These are phyloP conservation scores for Tulasnella sp. DNA, from an alignment of 768 basidiomycete genomes.

Conservation along the genomic window DNA sequence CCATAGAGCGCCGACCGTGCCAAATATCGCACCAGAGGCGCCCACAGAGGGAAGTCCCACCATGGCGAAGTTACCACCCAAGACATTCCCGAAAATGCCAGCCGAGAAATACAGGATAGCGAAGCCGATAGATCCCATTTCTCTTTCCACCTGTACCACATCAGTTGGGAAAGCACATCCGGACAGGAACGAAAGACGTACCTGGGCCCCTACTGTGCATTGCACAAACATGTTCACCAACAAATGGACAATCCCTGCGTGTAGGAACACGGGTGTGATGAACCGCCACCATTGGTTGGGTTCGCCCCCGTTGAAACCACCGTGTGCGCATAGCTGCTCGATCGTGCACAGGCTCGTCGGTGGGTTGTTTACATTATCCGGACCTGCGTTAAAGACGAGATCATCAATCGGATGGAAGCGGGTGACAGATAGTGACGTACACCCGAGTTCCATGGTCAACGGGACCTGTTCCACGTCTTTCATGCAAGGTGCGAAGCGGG, in stretches of 20 bases:
- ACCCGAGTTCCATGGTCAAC: conserved; percentile 42
- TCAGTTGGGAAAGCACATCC: too few relatives aligned
- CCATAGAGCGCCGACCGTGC: conserved; percentile 66
- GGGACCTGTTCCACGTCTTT: conserved; percentile 50
- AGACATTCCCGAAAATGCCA: conserved; percentile 85
- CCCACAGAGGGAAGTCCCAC: conserved; percentile 83
- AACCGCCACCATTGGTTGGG: conserved; percentile 61
- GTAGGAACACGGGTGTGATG: conserved; percentile 79
- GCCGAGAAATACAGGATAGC: conserved; percentile 76
- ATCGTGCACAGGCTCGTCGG: conserved; percentile 56
- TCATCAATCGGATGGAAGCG: too few relatives aligned
- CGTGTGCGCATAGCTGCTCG: conserved; percentile 79
- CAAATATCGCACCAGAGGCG: conserved; percentile 88
- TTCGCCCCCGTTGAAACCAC: conserved; percentile 41
- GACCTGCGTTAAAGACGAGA: conserved; percentile 33
- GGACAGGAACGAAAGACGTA: conserved; percentile 23
- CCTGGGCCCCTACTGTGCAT: conserved; percentile 63
- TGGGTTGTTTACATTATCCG: conserved; percentile 78
- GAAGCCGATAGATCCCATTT: conserved; percentile 84
- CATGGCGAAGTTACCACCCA: conserved; percentile 87
- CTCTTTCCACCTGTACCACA: conserved; percentile 76
- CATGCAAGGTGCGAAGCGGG: conserved; percentile 91
- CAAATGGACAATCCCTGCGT: conserved; percentile 92
- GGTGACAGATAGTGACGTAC: conserved; percentile 30
- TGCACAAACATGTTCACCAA: conserved; percentile 85